phyloP scores from a whole-genome alignment of 2,329 filamentous ascomycete species.

The Fusarium sp. region DNA sequence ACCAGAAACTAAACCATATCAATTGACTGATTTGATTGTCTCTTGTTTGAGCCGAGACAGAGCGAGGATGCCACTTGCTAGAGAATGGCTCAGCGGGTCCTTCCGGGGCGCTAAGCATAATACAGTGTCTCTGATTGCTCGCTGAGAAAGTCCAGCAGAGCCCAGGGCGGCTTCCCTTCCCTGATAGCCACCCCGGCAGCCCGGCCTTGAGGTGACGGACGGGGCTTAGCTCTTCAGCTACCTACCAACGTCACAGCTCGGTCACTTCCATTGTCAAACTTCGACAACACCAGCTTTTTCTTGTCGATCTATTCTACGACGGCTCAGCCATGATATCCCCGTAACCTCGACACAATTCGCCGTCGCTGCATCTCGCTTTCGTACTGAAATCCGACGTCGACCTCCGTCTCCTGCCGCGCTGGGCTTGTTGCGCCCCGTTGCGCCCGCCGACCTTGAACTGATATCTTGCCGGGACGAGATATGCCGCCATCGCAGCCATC shows the following conservation, averaged over 20 bases:
- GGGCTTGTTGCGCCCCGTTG: constrained; percentile 24
- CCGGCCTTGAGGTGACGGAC: constrained; percentile 1
- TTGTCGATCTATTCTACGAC: constrained; percentile 14
- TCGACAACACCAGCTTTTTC: constrained; percentile 31
- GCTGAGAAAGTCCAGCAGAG: constrained; percentile 16
- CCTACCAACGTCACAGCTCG: constrained; percentile 37
- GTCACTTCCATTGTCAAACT: constrained; percentile 35
- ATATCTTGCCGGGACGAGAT: constrained; percentile 45
- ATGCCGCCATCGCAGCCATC: constrained; percentile 47
- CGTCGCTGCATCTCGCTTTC: constrained; percentile 12
- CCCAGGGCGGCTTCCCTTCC: constrained; percentile 31
- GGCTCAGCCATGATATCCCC: constrained; percentile 39
- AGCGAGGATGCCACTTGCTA: constrained; percentile 33
- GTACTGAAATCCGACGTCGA: constrained; percentile 13
- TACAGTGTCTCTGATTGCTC: constrained; percentile 45
- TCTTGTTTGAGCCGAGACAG: constrained; percentile 45
- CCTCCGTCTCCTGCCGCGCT: constrained; percentile 17
- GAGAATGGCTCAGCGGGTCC: constrained; percentile 40
- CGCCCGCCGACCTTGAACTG: constrained; percentile 26
- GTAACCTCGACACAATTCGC: constrained; percentile 27
- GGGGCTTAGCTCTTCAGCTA: constrained; percentile 31
- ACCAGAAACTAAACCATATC: background rate
- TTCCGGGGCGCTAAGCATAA: constrained; percentile 46
- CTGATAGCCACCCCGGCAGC: constrained; percentile 31
- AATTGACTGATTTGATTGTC: constrained; percentile 12